A percentile compares a stretch with the other conserved stretches of the same genome.
Conservation (phyloP, 768 basidiomycete species). For the Tylopilus subfusipes region DNA sequence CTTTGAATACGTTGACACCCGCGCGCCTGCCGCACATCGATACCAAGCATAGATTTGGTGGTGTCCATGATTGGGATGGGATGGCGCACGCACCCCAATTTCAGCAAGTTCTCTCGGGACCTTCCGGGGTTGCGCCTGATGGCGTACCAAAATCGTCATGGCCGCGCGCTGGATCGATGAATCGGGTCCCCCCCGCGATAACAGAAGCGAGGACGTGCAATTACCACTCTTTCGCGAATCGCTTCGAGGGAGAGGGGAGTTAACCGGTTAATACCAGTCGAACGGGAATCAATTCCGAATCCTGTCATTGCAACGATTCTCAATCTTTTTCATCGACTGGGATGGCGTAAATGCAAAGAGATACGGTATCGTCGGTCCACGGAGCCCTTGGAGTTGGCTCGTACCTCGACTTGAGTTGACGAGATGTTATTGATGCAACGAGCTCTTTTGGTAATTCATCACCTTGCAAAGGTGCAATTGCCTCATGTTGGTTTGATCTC, state of each 20-base stretch:
- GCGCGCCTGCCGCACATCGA: background rate
- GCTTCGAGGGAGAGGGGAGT: background rate
- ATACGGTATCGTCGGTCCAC: slow-evolving; percentile 15
- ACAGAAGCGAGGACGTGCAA: background rate
- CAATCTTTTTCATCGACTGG: background rate
- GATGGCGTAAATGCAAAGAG: slow-evolving; percentile 3
- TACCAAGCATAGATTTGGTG: background rate
- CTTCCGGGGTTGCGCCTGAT: background rate
- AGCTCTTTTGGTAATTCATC: background rate
- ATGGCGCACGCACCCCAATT: background rate
- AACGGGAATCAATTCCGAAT: slow-evolving; percentile 4
- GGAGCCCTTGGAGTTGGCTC: slow-evolving; percentile 24
- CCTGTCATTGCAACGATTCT: background rate
- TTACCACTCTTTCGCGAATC: background rate
- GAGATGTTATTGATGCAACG: slow-evolving; percentile 2
- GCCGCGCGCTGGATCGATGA: background rate
- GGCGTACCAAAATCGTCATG: background rate
- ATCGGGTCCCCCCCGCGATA: background rate
- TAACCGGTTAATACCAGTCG: background rate
- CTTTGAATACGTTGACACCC: background rate
- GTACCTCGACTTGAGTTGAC: background rate
- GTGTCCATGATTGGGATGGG: background rate
- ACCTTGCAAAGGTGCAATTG: slow-evolving; percentile 1
- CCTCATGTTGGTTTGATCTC: slow-evolving; percentile 26
- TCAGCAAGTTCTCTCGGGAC: background rate